phyloP scores from a whole-genome alignment of 176 grass and related monocot genomes.

The Luzula sylvatica region DNA sequence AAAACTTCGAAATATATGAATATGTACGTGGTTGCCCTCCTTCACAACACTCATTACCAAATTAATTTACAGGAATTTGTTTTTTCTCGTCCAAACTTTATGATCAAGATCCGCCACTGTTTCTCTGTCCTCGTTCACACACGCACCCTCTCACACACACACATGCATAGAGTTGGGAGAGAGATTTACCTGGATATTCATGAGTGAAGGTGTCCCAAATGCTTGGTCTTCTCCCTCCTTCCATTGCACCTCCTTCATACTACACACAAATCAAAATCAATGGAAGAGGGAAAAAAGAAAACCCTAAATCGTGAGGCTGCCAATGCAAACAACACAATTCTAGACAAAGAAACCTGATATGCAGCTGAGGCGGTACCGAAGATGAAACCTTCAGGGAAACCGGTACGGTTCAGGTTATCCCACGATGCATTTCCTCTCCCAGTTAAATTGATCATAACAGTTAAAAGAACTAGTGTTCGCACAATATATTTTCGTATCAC shows the following conservation, averaged over 20 bases:
- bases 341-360: constrained; percentile 53
- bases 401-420: constrained; percentile 11
- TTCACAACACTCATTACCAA: too few species aligned
- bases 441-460: too few species aligned
- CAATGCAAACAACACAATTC: background rate
- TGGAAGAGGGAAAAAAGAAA: background rate
- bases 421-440: background rate
- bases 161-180: background rate
- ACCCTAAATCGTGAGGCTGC: background rate
- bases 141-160: too few species aligned
- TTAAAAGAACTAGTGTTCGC: too few species aligned
- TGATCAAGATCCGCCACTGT: too few species aligned
- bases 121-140: too few species aligned
- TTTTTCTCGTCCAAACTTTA: too few species aligned
- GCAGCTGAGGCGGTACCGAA: constrained; percentile 41
- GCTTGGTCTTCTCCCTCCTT: constrained; percentile 28
- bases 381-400: constrained; percentile 37
- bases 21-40: too few species aligned
- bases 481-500: too few species aligned
- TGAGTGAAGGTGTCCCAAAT: constrained; percentile 35
- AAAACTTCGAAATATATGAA: too few species aligned
- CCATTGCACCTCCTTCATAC: constrained; percentile 29
- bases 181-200: constrained; percentile 8
- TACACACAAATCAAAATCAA: background rate
- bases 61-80: too few species aligned